Evolutionary conservation across 257 asterid species (phyloP), one percentile per base, ranked within the genome.

Genomic region (Capsicum pubescens): DNA sequence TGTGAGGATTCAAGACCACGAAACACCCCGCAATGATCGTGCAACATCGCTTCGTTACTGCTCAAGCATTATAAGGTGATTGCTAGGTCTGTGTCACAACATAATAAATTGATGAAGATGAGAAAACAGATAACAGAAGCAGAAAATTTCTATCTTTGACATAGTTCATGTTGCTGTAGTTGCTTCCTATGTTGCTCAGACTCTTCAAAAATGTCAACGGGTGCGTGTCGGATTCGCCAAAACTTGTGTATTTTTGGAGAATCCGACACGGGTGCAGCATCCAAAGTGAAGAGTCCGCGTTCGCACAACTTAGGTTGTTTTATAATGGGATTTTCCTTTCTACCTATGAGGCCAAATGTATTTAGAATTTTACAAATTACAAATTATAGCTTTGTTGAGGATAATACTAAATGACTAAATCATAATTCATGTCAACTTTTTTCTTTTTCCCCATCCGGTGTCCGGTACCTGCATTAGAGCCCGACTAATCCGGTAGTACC

Each of bases 1-100:
- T 94, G 92, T 96, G 91, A 92, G 86, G 50, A 26, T 54, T 77
- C 64, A 77, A 14, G 26, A 26, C 9, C 0, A 54, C 8, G 50
- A 76, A 76, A 26, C 14, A n/a, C 63, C 63, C 10, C 1, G 26
- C 15, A 14, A 76, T 3, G 0, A 76, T 26, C 26, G 35, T 15
- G 39, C 63, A 26, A 52, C 26, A 8, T 21, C 26, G 1, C 26
- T 14, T 52, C 0, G 0, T 26, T 48, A 21, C 44, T 15, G n/a
- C 48, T 52, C 48, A 0, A 57, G n/a, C 81, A 35, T 14, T 54
- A 76, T 1, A 1, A 54, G 14, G 50, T 4, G 48, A 76, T 76
- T 76, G n/a, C 10, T 26, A 26, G 32, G 32, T 52, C 48, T 21
- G 8, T 52, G 48, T 76, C 15, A 54, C 15, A 14, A 32, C 81